Evolutionary conservation across 1,139 yeast genomes (phyloP), one percentile per base, ranked within the genome.

Genomic region (Meyerozyma athensensis): DNA sequence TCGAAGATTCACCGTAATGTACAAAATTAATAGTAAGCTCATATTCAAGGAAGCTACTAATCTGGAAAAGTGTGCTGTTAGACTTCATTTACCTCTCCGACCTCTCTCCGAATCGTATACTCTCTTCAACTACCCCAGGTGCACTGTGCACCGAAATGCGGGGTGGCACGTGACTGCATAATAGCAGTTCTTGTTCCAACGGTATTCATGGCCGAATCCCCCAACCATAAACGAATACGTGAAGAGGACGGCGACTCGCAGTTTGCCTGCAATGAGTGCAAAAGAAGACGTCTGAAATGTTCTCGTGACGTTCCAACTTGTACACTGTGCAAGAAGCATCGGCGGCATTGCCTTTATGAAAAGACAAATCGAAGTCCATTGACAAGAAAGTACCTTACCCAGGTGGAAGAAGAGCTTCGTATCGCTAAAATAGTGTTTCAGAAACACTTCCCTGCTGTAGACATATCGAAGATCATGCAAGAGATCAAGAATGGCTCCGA

Each of bases 341-440:
- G 38, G 8, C 36, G 55, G 4, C 54, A 51, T 33, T 51, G 54
- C 31, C 36, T 51, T 2, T 50, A 51, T 30, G 46, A 47, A 32
- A 41, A 39, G n/a, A 47, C 47, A 14, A 35, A 41, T 14, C 43
- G 43, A 36, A 49, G 52, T 7, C 53, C 54, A 5, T 37, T 51
- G 31, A 51, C 55, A 2, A 43, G 55, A 30, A 49, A 45, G 26
- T 53, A 51, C 36, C 37, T 51, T 19, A 50, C 55, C 7, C 52
- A 48, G 35, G 52, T 51, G 7, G 54, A 51, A 33, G 50, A 48
- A 36, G 53, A 51, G 34, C 32, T 28, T 10, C 32, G 32, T n/a
- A 28, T 28, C 20, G 10, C 20, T 10, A 19, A 17, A 12, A 39
- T 37, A n/a, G 31, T 50, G 8, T 20, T 50, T 19, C 8, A 20